These are phyloP conservation scores for Fremontodendron californicum DNA, from an alignment of 345 rosid species.

Conservation along the genomic window DNA sequence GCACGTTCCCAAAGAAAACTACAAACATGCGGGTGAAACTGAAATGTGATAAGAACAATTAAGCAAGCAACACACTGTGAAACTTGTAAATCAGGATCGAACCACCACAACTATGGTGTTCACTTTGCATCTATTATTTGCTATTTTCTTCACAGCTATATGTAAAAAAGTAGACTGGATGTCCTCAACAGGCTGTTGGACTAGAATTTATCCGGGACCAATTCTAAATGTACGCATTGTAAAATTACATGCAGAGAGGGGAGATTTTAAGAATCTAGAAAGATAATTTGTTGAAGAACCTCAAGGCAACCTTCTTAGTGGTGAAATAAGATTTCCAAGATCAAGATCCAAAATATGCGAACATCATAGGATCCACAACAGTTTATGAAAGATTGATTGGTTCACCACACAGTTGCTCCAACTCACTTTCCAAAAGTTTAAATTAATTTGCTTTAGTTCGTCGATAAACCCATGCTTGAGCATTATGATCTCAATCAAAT, in stretches of 20 bases:
- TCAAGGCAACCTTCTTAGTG: background rate
- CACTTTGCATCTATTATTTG: background rate
- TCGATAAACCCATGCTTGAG: constrained; percentile 70
- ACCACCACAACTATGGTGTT: background rate
- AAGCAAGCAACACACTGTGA: background rate
- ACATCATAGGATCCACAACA: too few species aligned
- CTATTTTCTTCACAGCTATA: background rate
- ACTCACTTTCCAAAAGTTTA: constrained; percentile 58
- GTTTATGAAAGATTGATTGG: too few species aligned
- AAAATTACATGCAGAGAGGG: background rate
- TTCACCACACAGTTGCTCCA: constrained; percentile 61
- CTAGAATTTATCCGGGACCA: background rate
- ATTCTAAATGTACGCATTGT: background rate
- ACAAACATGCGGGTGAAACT: too few species aligned
- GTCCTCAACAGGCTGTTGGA: background rate
- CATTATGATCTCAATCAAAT: constrained; percentile 72
- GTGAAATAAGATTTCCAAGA: background rate
- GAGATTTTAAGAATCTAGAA: background rate
- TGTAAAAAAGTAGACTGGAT: background rate
- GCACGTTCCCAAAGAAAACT: background rate
- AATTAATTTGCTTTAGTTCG: constrained; percentile 60
- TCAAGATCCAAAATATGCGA: background rate
- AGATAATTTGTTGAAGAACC: background rate
- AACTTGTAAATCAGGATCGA: background rate
- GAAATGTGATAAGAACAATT: background rate